Percentiles rank a stretch among this genome's conserved stretches.
Conservation (phyloP, 2,329 filamentous ascomycete species). For the Aurifilum marmelostoma region DNA sequence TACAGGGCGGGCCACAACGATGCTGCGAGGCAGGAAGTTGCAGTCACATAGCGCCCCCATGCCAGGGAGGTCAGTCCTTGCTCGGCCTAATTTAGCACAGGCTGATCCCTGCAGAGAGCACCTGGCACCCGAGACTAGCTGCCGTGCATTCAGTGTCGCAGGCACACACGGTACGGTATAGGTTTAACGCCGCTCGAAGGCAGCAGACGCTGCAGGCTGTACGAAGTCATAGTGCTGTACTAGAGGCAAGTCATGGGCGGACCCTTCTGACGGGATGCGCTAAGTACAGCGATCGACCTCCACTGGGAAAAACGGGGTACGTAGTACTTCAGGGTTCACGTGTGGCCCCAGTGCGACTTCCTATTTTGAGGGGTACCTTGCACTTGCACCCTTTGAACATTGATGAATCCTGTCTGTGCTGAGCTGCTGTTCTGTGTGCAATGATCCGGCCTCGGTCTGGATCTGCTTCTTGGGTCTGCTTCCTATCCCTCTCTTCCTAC, state of each 20-base stretch:
- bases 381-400: slow-evolving; percentile 13
- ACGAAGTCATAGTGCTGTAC: not conserved
- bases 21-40: too few species aligned
- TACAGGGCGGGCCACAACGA: too few species aligned
- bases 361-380: slow-evolving; percentile 17
- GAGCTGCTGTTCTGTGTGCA: slow-evolving; percentile 1
- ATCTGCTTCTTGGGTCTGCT: slow-evolving; percentile 1
- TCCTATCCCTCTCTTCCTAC: slow-evolving; percentile 1
- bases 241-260: slow-evolving; percentile 4
- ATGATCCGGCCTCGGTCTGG: slow-evolving; percentile 18
- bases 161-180: slow-evolving; percentile 11
- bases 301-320: slow-evolving; percentile 9
- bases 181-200: not conserved
- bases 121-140: slow-evolving; percentile 2
- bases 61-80: not conserved
- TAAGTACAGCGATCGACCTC: slow-evolving; percentile 10
- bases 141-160: slow-evolving; percentile 12
- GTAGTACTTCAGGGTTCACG: slow-evolving; percentile 12
- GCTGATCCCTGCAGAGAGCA: not conserved
- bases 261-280: slow-evolving; percentile 19
- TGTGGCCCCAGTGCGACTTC: slow-evolving; percentile 14
- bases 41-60: not conserved
- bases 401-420: slow-evolving; percentile 12
- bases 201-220: slow-evolving; percentile 1
- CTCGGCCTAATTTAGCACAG: slow-evolving; percentile 12